Percentiles rank a stretch among this genome's conserved stretches.
Conservation (phyloP, 1,284 basidiomycete species). For the Boletus austroedulis region DNA sequence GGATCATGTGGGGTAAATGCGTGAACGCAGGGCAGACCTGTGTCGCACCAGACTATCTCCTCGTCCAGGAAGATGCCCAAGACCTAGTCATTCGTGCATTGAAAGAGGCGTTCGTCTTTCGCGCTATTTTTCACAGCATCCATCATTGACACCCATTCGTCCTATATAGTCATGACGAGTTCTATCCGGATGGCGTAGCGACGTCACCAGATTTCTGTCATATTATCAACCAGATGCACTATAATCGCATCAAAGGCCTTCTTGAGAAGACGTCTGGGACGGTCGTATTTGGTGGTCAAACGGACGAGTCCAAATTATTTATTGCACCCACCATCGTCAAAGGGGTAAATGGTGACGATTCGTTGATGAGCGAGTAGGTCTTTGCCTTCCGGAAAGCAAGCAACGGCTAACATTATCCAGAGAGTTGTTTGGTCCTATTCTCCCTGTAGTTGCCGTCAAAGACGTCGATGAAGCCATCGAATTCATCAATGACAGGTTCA, state of each 20-base stretch:
- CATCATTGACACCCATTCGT: neutral
- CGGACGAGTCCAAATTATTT: conserved; percentile 55
- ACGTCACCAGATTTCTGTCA: conserved; percentile 45
- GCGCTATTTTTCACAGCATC: neutral
- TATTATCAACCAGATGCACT: conserved; percentile 54
- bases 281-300: conserved; percentile 68
- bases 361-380: conserved; percentile 71
- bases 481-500: conserved; percentile 61
- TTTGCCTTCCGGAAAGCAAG: neutral
- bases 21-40: conserved; percentile 75
- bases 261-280: conserved; percentile 70
- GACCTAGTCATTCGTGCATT: conserved; percentile 62
- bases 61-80: conserved; percentile 64
- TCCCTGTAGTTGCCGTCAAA: conserved; percentile 77
- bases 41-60: conserved; percentile 79
- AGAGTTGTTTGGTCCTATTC: conserved; percentile 74
- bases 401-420: conserved; percentile 29
- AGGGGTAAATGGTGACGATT: conserved; percentile 62
- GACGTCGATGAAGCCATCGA: conserved; percentile 69
- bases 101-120: conserved; percentile 51
- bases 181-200: conserved; percentile 51
- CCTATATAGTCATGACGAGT: conserved; percentile 45
- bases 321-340: conserved; percentile 69
- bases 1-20: conserved; percentile 80
- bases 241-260: conserved; percentile 59